Evolutionary conservation across 1,284 basidiomycete species (phyloP).

Genomic region (Heterobasidion occidentale): DNA sequence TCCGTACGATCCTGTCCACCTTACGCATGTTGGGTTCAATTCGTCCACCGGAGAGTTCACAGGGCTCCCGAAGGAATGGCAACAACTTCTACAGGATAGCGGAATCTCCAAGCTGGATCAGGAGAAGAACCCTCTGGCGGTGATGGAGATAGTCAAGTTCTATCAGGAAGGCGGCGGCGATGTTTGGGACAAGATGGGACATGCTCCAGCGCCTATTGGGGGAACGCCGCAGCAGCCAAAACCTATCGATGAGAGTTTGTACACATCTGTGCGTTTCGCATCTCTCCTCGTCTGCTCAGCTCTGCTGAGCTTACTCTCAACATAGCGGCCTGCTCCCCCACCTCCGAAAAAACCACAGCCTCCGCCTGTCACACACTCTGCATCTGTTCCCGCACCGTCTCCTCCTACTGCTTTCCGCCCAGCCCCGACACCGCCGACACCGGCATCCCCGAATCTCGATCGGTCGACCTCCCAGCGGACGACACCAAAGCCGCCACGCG

Average conservation of each 20-base stretch:
- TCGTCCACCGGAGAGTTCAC: slow-evolving; percentile 98
- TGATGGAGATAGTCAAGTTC: slow-evolving; percentile 99
- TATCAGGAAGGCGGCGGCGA: slow-evolving; percentile 81
- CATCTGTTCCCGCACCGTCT: slow-evolving; percentile 21
- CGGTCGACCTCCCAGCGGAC: slow-evolving; percentile 71
- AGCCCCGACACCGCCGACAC: slow-evolving; percentile 44
- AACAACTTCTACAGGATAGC: slow-evolving; percentile 92
- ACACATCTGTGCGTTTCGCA: slow-evolving; percentile 37
- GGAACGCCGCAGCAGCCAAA: slow-evolving; percentile 11
- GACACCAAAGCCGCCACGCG: slow-evolving; percentile 37
- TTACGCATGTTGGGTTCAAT: slow-evolving; percentile 99
- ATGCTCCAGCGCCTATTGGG: slow-evolving; percentile 24
- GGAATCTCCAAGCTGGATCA: slow-evolving; percentile 94
- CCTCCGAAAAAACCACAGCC: slow-evolving; percentile 48
- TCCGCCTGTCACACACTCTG: slow-evolving; percentile 23
- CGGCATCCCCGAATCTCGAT: slow-evolving; percentile 53
- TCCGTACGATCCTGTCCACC: slow-evolving; percentile 98
- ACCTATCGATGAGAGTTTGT: slow-evolving; percentile 36
- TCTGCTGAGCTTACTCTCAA: background rate
- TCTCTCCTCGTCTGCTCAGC: background rate
- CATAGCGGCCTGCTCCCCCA: slow-evolving; percentile 38
- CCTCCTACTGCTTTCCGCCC: slow-evolving; percentile 55
- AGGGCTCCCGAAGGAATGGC: slow-evolving; percentile 98
- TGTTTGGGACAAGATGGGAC: slow-evolving; percentile 79
- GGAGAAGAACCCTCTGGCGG: slow-evolving; percentile 96